Percentiles rank a stretch among this genome's conserved stretches.
phyloP scores from a whole-genome alignment of 306 rosid genomes.

The Sesbania bispinosa region DNA sequence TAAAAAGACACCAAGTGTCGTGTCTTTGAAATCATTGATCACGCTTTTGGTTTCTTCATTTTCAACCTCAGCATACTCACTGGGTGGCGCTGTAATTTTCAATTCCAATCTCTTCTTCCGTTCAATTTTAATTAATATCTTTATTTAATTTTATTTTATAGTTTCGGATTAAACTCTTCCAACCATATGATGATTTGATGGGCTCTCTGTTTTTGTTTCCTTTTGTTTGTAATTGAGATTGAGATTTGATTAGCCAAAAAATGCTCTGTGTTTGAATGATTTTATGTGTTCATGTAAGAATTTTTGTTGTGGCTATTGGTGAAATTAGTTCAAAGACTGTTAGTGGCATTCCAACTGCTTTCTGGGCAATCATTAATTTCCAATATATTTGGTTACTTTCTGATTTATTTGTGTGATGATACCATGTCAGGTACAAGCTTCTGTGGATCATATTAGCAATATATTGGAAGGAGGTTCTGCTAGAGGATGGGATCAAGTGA shows the following conservation, averaged over 20 bases:
- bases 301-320: background rate
- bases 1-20: background rate
- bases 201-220: background rate
- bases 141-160: background rate
- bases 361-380: background rate
- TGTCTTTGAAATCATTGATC: background rate
- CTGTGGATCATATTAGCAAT: background rate
- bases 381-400: background rate
- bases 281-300: too few relatives aligned
- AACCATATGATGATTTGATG: background rate
- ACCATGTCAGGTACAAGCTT: conserved; percentile 6
- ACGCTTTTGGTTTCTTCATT: background rate
- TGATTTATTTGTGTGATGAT: conserved; percentile 9
- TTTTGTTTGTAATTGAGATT: background rate
- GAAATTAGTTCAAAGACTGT: background rate
- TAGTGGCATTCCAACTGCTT: background rate
- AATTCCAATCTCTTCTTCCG: background rate
- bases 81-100: background rate
- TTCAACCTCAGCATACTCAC: background rate
- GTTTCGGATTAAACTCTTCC: background rate
- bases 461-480: conserved; percentile 11
- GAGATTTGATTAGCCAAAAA: background rate
- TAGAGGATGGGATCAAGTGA: conserved; percentile 55
- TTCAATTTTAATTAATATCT: background rate
- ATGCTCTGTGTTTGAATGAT: background rate